A percentile compares a stretch with the other conserved stretches of the same genome.
Evolutionary conservation across 225 moss, liverwort and hornwort species (phyloP).

Genomic region (Climacium dendroides): DNA sequence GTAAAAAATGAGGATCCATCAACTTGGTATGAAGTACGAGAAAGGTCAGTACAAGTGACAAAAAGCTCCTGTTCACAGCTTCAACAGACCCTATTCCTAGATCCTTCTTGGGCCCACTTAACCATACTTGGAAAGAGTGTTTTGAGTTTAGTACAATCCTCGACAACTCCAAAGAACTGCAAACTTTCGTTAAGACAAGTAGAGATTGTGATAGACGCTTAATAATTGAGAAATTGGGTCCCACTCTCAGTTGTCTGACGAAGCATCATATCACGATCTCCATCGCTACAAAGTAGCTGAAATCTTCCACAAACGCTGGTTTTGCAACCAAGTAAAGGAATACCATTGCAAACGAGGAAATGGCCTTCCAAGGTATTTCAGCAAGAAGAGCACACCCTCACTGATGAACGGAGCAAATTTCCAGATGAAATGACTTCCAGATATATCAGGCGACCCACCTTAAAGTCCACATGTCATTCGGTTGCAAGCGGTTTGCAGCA

Average conservation of each 20-base stretch:
- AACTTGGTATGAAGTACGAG: not conserved
- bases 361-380: not conserved
- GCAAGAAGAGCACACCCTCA: not conserved
- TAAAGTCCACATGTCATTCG: conserved; percentile 49
- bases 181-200: not conserved
- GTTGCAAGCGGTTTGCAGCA: conserved; percentile 33
- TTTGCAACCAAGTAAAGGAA: not conserved
- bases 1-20: not conserved
- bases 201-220: not conserved
- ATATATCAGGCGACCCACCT: not conserved
- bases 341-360: not conserved
- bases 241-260: not conserved
- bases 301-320: not conserved
- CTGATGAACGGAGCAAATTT: not conserved
- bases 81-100: not conserved
- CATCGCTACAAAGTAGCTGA: not conserved
- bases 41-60: not conserved
- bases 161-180: not conserved
- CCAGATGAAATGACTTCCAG: not conserved
- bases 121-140: not conserved
- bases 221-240: not conserved
- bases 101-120: not conserved
- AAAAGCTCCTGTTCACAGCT: not conserved
- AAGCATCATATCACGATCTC: not conserved
- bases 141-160: not conserved